Conservation (phyloP, 106 monocot species). For the Apostasia ramifera region DNA sequence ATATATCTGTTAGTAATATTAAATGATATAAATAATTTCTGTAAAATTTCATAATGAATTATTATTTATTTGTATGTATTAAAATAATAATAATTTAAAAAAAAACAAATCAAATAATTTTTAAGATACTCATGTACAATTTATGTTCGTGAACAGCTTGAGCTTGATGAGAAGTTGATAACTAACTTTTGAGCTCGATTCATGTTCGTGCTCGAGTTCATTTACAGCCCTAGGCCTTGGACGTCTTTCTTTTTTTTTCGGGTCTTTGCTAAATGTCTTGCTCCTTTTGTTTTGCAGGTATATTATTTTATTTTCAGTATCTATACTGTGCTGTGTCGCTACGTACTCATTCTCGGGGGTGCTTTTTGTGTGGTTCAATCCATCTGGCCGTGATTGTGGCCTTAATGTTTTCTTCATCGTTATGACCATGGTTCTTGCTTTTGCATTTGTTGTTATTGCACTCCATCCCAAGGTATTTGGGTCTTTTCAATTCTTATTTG, state of each 20-base stretch:
- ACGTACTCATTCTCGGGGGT: constrained; percentile 69
- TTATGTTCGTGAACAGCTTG: no score
- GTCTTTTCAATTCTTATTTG: background rate
- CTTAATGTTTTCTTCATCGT: constrained; percentile 91
- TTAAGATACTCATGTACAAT: no score
- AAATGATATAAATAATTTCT: no score
- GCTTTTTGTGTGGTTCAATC: constrained; percentile 92
- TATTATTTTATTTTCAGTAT: constrained; percentile 65
- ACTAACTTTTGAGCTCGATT: background rate
- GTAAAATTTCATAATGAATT: no score
- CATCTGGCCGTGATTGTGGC: constrained; percentile 81
- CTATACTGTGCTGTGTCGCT: constrained; percentile 69
- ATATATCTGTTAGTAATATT: no score
- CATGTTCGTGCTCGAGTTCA: no score
- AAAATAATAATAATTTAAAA: no score
- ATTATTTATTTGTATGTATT: no score
- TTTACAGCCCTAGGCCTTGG: no score
- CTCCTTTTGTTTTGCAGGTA: constrained; percentile 44
- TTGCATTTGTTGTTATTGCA: constrained; percentile 70
- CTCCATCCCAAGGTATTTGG: constrained; percentile 70
- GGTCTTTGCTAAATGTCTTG: background rate
- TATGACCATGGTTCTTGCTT: constrained; percentile 83
- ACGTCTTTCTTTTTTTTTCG: background rate
- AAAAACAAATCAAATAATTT: no score
- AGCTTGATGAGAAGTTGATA: background rate